Base-by-base conservation (phyloP, 148 eudicot species). In the Silene uniflora region DNA sequence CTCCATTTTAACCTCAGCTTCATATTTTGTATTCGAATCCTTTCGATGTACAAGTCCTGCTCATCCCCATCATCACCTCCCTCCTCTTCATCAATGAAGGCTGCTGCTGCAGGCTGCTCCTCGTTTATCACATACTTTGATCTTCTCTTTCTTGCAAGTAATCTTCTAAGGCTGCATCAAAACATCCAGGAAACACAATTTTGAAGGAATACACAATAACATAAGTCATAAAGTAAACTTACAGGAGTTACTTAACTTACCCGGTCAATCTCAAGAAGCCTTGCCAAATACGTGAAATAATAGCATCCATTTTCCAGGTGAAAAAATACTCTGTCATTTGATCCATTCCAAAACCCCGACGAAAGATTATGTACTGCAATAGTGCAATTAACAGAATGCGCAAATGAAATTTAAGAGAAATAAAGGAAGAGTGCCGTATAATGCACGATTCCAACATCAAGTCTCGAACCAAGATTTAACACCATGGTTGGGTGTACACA, bases 11-110 rank as follows among this genome's bases (percentile, higher is more conserved):
- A 85, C 88, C 82, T 81, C 70, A 86, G 86, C 22, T 52, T 58
- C 88, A 86, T 86, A 72, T 86, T 86, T 74, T 83, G 83, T 69
- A 86, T 83, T 5, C 88, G 84, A 69, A 86, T 71, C 23, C 88
- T 77, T 76, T 86, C 88, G 65, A 86, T 81, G 74, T 44, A 85
- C 70, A 86, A 73, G 73, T n/a, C n/a, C n/a, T n/a, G n/a, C n/a
- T n/a, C n/a, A n/a, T n/a, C n/a, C n/a, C n/a, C n/a, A n/a, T n/a
- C 87, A 39, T 73, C 81, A 67, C 62, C 32, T n/a, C 24, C 71
- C 9, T 72, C 63, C 60, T 73, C 68, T 16, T 67, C 81, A 58
- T 73, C 61, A 22, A 47, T 46, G 7, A 63, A 25, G 72, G 22
- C 61, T 39, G 67, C 25, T 67, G 22, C 85, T 24, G 19, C 83